Base-by-base conservation (phyloP, 2,329 filamentous ascomycete genomes). In the Coleophoma cylindrospora region DNA sequence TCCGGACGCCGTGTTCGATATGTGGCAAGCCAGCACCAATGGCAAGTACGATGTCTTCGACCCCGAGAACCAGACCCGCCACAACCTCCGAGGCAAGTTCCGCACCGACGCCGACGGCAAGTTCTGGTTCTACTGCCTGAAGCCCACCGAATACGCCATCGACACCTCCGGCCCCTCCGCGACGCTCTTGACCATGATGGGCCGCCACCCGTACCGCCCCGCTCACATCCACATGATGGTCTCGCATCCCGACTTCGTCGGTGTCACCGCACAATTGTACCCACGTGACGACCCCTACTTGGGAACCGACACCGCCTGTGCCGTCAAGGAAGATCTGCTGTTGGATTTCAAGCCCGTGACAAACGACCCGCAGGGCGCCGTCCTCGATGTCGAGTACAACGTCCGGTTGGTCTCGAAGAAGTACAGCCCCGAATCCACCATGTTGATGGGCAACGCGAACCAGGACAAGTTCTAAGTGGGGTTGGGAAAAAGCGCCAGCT, bases 71-170 rank as follows among this genome's bases (percentile, higher is more conserved):
- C 85, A 89, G 74, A 69, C 71, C 45, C 80, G 81, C 64, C 86
- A 89, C 77, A 90, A 90, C 74, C 75, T 89, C 40, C 80, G 86
- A 40, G 86, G 86, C 66, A 89, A 89, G 73, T 89, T 89, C 74
- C 78, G 76, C 60, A 80, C 83, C 56, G 79, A 88, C 67, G 77
- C 78, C 60, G 77, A 89, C 54, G 86, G 86, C 59, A 77, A 83
- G 66, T 87, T 84, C 70, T 78, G 74, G 70, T 84, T 87, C 69
- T 89, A 89, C 78, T 89, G 85, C 75, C 80, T 84, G 63, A 77
- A 86, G 69, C 86, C 86, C 1, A 89, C 86, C 0, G 81, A 83
- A 5, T 89, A 89, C 70, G 84, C 83, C 37, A 74, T 89, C 54
- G 84, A 84, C 41, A 83, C 77, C 46, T 81, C 87, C 59, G 85